phyloP scores from a whole-genome alignment of 192 early-diverging fungal genomes.

The Podila verticillata region DNA sequence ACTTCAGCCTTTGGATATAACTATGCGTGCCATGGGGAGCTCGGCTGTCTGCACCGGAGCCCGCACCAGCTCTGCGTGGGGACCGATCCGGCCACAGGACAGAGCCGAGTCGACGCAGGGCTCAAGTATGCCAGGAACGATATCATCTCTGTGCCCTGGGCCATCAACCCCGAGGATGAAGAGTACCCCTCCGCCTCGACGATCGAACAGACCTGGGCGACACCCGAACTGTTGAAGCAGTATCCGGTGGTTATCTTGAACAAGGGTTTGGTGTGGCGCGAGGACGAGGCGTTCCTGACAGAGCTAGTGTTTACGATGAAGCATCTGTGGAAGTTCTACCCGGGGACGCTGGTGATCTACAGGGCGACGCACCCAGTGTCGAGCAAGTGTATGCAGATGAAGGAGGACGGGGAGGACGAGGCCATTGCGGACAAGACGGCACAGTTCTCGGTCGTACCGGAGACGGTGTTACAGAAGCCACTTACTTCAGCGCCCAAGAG shows the following conservation, averaged over 20 bases:
- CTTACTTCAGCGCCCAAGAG: constrained; percentile 34
- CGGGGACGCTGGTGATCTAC: constrained; percentile 57
- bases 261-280: constrained; percentile 49
- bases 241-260: constrained; percentile 59
- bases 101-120: background rate
- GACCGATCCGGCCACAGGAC: background rate
- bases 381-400: constrained; percentile 52
- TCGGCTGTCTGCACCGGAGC: constrained; percentile 56
- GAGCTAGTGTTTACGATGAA: constrained; percentile 54
- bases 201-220: constrained; percentile 56
- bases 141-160: constrained; percentile 51
- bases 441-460: constrained; percentile 5
- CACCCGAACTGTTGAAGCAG: constrained; percentile 11
- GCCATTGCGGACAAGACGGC: constrained; percentile 26
- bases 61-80: constrained; percentile 30
- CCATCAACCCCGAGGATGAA: constrained; percentile 37
- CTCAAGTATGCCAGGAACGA: constrained; percentile 61
- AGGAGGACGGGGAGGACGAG: constrained; percentile 40
- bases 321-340: constrained; percentile 45
- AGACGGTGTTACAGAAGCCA: constrained; percentile 41
- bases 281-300: constrained; percentile 54
- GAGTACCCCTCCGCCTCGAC: constrained; percentile 37
- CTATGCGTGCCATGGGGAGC: constrained; percentile 63
- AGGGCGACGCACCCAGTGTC: constrained; percentile 55
- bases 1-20: constrained; percentile 56